Evolutionary conservation across 163 green algal species (phyloP), one percentile per base, ranked within the genome.

Genomic region (Chlorella variabilis): DNA sequence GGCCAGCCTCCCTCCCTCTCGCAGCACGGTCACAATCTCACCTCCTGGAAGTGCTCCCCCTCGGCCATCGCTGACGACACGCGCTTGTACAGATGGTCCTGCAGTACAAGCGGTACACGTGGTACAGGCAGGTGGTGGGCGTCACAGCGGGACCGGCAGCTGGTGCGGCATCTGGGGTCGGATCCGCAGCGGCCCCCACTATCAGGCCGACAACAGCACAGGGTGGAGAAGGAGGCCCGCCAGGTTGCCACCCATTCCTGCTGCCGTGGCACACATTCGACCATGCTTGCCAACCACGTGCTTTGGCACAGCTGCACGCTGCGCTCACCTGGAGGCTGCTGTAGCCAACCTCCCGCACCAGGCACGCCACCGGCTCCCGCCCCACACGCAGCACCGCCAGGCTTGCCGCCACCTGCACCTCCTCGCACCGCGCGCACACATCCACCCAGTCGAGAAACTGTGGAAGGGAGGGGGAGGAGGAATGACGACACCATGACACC

Each of bases 61-160:
- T 41, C 75, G 4, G 25, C 18, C 75, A 75, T 75, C 0, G 62
- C 75, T 2, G 62, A 33, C 1, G 38, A 45, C 20, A 82, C 41
- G 31, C 33, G 42, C 42, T 56, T 66, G 75, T 80, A 80, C 74
- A 80, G 31, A n/a, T 71, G 61, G 2, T 31, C 13, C 74, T 79
- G 71, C 17, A 33, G 42, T 54, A 54, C 45, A n/a, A n/a, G 45
- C 45, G 45, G 45, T 54, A 54, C 45, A 54, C 11, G 51, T 8
- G 51, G 51, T 62, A 62, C 51, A 62, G 51, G 42, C 13, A 33
- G 8, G 21, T 21, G 36, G 23, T 21, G 34, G 62, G 34, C 13
- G 34, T 4, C 8, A 7, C n/a, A 33, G 34, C 4, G 34, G 6
- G 23, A 23, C 31, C 8, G 31, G 31, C 4, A n/a, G 31, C 27